A percentile compares a stretch with the other conserved stretches of the same genome.
These are phyloP conservation scores for Darksidea phi DNA, from an alignment of 495 filamentous ascomycete genomes.

Conservation along the genomic window DNA sequence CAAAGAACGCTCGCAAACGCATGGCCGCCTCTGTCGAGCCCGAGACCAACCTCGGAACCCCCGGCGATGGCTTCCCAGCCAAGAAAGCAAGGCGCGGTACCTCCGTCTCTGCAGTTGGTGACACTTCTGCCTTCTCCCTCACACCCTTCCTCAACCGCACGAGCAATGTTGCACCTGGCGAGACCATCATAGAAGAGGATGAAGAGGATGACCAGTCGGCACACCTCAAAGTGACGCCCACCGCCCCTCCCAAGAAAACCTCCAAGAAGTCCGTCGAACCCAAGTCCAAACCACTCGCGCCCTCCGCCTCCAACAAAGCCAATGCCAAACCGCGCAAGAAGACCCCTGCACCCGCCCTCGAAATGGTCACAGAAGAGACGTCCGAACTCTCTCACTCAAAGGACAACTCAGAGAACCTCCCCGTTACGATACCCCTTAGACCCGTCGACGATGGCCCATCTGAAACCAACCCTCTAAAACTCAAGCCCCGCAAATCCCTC, in stretches of 20 bases:
- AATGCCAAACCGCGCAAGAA: constrained; percentile 47
- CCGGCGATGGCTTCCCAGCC: constrained; percentile 55
- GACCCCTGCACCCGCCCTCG: constrained; percentile 45
- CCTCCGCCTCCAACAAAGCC: constrained; percentile 32
- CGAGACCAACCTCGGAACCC: constrained; percentile 63
- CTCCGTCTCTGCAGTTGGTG: constrained; percentile 55
- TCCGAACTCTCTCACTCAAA: constrained; percentile 37
- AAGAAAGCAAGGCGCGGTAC: constrained; percentile 47
- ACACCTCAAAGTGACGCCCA: constrained; percentile 30
- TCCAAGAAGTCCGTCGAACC: constrained; percentile 32
- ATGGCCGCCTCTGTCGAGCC: constrained; percentile 46
- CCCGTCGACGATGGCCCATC: constrained; percentile 23
- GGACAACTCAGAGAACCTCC: constrained; percentile 26
- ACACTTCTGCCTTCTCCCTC: constrained; percentile 89
- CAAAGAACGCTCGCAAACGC: constrained; percentile 51
- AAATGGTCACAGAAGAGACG: constrained; percentile 53
- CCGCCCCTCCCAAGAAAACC: constrained; percentile 40
- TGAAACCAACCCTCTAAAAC: constrained; percentile 36
- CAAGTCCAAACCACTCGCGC: constrained; percentile 40
- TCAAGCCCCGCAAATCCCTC: constrained; percentile 44
- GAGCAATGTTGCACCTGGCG: constrained; percentile 51
- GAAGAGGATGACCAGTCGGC: constrained; percentile 35
- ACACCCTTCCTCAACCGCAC: constrained; percentile 88
- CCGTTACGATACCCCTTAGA: constrained; percentile 31
- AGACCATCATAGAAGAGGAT: constrained; percentile 40